Evolutionary conservation across 2,329 filamentous ascomycete species (phyloP), one percentile per base, ranked within the genome.

Genomic region (Fusarium decemcellulare): DNA sequence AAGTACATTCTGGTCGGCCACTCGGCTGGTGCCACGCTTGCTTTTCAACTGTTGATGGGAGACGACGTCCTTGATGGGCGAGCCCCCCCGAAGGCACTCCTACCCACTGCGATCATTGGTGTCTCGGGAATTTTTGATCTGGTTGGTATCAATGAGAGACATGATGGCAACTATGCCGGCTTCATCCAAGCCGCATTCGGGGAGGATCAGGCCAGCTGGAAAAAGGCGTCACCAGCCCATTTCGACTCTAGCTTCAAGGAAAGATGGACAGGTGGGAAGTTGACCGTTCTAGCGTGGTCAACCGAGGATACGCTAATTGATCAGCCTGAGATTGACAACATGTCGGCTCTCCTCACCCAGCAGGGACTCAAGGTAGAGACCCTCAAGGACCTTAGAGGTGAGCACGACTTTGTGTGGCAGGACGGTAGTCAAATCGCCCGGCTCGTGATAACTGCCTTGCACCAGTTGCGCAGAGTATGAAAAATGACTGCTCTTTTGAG

Each of bases 111-210:
- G 5, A 78, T 92, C n/a, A 75, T 92, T 6, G 86, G 89, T 36
- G 78, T 92, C 18, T 87, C 87, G 59, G 91, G 92, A 1, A 88
- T 94, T 23, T 93, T 93, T 77, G 87, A 92, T 73, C 77, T 94
- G 10, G 82, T 82, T 8, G 84, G 83, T 0, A 78, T 93, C 18
- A 80, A 84, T 29, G 77, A 81, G 48, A 81, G 84, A 8, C 81
- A 85, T 37, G 76, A 74, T 16, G 81, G 80, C 7, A 76, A 73
- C 30, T 94, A 93, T 75, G 75, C 79, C 7, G 82, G 83, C 5
- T 90, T 94, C 65, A 81, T 91, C 18, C 72, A 78, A 4, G 84
- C 81, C 7, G 90, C 91, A 2, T 93, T 93, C 77, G 90, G 91
- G 0, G 60, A 75, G 2, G 83, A 87, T 44, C 76, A 76, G 61